Base-by-base conservation (phyloP, 1,284 basidiomycete species). In the Apiotrichum sp. region DNA sequence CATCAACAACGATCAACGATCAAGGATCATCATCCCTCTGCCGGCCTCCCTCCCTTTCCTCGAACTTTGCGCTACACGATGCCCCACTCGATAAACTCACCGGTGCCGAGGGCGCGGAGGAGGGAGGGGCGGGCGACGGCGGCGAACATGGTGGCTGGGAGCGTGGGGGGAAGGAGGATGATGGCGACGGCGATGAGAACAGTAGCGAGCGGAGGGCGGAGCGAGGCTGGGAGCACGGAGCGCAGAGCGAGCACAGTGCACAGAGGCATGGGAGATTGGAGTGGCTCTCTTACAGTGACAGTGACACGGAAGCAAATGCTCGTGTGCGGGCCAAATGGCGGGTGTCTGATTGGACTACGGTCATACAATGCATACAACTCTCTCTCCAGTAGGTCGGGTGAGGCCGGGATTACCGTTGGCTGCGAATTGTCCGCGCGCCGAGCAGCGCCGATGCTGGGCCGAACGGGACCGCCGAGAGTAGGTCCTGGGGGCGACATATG, bases 81-180 rank as follows among this genome's bases (percentile, higher is more conserved):
- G 22, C 22, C 22, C 22, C 22, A 22, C 22, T 22, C 22, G 22
- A 46, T 16, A 47, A 7, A 56, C 61, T 49, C 44, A 60, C 61
- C 47, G 35, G 58, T 59, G 46, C 58, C 55, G 45, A 58, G 50
- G 43, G 56, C 56, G 50, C 61, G 61, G 54, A 59, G 58, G 46
- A 59, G 56, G 16, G 56, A 59, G 16, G 57, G 61, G 31, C 61
- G 57, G 45, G 52, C 61, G 57, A 53, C 41, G 22, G 22, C 22
- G 59, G 58, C 50, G 53, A 48, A 53, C 51, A 53, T 57, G 31
- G 31, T 29, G 43, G 50, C 47, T 8, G 51, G 36, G 45, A 16
- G 39, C 39, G 32, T 48, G 22, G 22, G 22, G 22, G 22, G 22
- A 22, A 22, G 22, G 22, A 22, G 22, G 22, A 22, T 22, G 22